A percentile compares a stretch with the other conserved stretches of the same genome.
Evolutionary conservation across 495 filamentous ascomycete species (phyloP).

Genomic region (Penicillium lagena): DNA sequence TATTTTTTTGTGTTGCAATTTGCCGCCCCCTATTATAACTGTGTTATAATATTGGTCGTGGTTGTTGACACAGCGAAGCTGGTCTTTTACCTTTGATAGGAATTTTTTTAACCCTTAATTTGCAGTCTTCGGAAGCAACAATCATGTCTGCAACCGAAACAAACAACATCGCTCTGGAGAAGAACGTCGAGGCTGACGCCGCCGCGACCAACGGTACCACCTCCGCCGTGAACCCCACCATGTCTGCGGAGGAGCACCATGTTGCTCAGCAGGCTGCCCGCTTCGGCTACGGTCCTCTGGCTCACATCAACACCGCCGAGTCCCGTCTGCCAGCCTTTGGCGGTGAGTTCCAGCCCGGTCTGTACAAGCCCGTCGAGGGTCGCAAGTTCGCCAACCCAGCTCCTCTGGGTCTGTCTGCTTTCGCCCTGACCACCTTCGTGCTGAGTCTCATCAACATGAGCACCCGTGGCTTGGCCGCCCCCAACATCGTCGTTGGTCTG

Average conservation of each 20-base stretch:
- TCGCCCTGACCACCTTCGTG: conserved; percentile 94
- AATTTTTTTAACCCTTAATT: no score
- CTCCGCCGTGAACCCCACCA: conserved; percentile 19
- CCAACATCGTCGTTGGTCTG: conserved; percentile 64
- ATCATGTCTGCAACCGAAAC: conserved; percentile 17
- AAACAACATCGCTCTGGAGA: conserved; percentile 23
- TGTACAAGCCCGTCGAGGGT: conserved; percentile 66
- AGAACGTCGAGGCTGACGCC: conserved; percentile 24
- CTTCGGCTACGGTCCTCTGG: conserved; percentile 60
- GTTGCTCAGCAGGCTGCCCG: conserved; percentile 40
- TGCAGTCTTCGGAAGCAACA: conserved; percentile 7
- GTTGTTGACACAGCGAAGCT: conserved; percentile 21
- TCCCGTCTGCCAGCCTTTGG: conserved; percentile 75
- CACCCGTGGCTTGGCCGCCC: conserved; percentile 49
- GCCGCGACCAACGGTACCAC: conserved; percentile 10
- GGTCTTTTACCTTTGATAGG: conserved; percentile 2
- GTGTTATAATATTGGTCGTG: conserved; percentile 14
- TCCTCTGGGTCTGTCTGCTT: conserved; percentile 79
- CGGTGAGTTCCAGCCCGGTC: conserved; percentile 94
- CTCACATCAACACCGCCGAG: conserved; percentile 58
- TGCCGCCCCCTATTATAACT: conserved; percentile 11
- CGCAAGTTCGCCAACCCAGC: conserved; percentile 88
- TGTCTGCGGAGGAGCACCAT: conserved; percentile 42
- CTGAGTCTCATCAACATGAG: conserved; percentile 79
- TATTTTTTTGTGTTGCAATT: not conserved